These are phyloP conservation scores for Phytophthora hibernalis DNA, from an alignment of 352 stramenopile genomes.

Conservation along the genomic window DNA sequence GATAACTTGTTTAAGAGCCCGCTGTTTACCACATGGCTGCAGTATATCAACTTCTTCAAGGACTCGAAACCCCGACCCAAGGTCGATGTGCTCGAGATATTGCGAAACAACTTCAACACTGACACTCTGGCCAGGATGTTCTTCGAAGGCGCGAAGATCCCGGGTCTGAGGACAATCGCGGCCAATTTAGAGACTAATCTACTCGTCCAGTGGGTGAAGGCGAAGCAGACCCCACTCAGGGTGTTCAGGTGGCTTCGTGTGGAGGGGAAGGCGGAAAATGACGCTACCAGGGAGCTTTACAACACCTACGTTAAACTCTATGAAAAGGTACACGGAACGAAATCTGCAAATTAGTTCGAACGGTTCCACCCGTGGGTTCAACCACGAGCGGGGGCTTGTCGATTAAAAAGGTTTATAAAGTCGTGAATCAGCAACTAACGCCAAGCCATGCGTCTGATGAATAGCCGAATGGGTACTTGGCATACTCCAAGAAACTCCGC, in stretches of 20 bases:
- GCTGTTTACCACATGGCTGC: background rate
- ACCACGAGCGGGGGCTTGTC: too few species aligned
- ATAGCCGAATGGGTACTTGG: conserved; percentile 57
- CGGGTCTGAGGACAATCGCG: background rate
- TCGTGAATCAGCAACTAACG: too few species aligned
- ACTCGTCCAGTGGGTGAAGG: background rate
- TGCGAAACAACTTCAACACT: background rate
- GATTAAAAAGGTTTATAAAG: too few species aligned
- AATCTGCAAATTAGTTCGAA: background rate
- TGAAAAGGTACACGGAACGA: background rate
- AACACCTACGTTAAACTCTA: background rate
- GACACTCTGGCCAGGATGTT: background rate
- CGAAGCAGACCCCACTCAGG: background rate
- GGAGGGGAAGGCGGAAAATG: background rate
- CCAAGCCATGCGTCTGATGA: too few species aligned
- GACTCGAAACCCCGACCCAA: background rate
- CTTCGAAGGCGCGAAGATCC: background rate
- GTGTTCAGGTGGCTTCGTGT: background rate
- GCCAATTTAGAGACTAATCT: background rate
- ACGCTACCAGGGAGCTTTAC: background rate
- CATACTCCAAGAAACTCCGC: conserved; percentile 73
- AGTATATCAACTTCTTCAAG: background rate
- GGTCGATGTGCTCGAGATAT: background rate
- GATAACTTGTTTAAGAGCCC: background rate
- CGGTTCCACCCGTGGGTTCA: too few species aligned